phyloP scores from a whole-genome alignment of 345 rosid genomes.

The Gossypium herbaceum region DNA sequence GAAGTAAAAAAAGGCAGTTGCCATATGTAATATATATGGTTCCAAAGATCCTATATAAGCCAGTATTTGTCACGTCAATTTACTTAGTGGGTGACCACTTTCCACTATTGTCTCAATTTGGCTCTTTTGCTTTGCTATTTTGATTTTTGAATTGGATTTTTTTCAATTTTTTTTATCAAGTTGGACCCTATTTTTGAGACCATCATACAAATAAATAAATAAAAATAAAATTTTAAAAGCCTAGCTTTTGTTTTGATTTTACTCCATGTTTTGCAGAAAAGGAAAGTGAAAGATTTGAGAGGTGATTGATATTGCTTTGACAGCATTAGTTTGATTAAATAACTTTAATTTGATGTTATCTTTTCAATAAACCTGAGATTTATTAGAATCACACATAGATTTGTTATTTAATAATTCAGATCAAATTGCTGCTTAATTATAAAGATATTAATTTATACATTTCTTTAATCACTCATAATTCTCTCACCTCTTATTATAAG shows the following conservation, averaged over 20 bases:
- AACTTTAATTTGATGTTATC: no score
- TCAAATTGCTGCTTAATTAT: no score
- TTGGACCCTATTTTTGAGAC: background rate
- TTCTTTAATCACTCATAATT: no score
- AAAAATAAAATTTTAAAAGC: no score
- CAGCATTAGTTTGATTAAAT: background rate
- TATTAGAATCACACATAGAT: no score
- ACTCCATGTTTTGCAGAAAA: background rate
- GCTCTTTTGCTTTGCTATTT: background rate
- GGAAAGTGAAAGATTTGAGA: background rate
- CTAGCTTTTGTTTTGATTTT: background rate
- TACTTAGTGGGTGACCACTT: slow-evolving; percentile 14
- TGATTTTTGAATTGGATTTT: slow-evolving; percentile 8
- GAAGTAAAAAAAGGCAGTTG: background rate
- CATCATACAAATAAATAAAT: background rate
- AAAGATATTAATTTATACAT: no score
- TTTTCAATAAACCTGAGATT: no score
- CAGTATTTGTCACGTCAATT: slow-evolving; percentile 12
- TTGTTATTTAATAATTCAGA: no score
- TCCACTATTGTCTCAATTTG: slow-evolving; percentile 10
- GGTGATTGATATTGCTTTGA: background rate
- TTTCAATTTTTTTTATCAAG: background rate
- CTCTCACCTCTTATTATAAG: no score
- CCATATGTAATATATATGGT: background rate
- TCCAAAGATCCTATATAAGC: background rate